Percentiles rank a stretch among this genome's conserved stretches.
Conservation (phyloP, 2,329 filamentous ascomycete species). For the Fusarium keratoplasticum region DNA sequence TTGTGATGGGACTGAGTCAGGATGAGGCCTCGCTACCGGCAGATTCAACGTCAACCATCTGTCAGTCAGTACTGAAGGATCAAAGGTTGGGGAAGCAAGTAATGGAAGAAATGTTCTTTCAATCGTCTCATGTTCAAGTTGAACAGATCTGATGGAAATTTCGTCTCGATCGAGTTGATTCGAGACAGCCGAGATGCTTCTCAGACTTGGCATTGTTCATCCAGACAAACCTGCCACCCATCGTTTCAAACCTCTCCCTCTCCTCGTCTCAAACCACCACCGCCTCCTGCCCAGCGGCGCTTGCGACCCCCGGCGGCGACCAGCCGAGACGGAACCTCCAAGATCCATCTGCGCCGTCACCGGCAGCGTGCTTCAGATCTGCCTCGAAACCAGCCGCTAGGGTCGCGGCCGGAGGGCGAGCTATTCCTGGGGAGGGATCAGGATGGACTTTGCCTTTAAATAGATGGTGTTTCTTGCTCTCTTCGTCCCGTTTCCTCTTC, state of each 20-base stretch:
- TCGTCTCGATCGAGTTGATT: background rate
- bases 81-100: background rate
- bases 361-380: slow-evolving; percentile 42
- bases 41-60: background rate
- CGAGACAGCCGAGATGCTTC: background rate
- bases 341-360: slow-evolving; percentile 25
- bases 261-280: slow-evolving; percentile 26
- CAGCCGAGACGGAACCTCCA: slow-evolving; percentile 39
- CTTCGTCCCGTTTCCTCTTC: slow-evolving; percentile 36
- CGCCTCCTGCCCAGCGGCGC: slow-evolving; percentile 1
- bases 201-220: slow-evolving; percentile 10
- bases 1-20: background rate
- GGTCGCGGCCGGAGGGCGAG: slow-evolving; percentile 1
- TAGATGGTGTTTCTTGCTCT: slow-evolving; percentile 50
- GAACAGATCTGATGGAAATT: background rate
- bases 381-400: slow-evolving; percentile 31
- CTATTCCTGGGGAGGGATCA: slow-evolving; percentile 1
- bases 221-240: slow-evolving; percentile 20
- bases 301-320: slow-evolving; percentile 7
- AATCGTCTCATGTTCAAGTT: background rate
- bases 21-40: background rate
- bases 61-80: background rate
- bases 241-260: slow-evolving; percentile 26
- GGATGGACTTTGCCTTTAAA: slow-evolving; percentile 50
- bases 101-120: background rate